Percentiles rank a stretch among this genome's conserved stretches.
phyloP scores from a whole-genome alignment of 208 protist genomes.

The Leishmania lainsoni region DNA sequence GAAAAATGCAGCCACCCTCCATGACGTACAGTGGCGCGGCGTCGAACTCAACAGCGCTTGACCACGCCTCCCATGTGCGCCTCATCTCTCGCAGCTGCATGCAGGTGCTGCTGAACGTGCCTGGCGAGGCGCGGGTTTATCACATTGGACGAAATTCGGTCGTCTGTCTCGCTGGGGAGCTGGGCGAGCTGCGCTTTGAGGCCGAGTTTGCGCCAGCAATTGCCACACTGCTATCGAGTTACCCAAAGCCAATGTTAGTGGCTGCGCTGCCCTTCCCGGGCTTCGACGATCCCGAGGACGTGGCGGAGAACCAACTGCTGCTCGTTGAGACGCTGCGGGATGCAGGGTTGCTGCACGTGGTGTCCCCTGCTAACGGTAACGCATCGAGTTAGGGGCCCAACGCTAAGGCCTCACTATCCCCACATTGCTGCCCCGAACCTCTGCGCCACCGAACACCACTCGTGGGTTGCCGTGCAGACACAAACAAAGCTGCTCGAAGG shows the following conservation, averaged over 20 bases:
- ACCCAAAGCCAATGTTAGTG: slow-evolving; percentile 37
- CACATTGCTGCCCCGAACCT: background rate
- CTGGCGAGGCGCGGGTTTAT: slow-evolving; percentile 60
- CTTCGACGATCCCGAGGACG: slow-evolving; percentile 55
- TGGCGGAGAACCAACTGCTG: slow-evolving; percentile 52
- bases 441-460: background rate
- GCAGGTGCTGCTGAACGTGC: slow-evolving; percentile 50
- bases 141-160: slow-evolving; percentile 56
- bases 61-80: slow-evolving; percentile 23
- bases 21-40: slow-evolving; percentile 25
- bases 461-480: background rate
- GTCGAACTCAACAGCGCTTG: background rate
- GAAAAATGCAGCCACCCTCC: slow-evolving; percentile 55
- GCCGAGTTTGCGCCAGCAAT: slow-evolving; percentile 65
- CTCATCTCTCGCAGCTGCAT: slow-evolving; percentile 44
- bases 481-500: background rate
- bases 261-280: slow-evolving; percentile 51
- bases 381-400: background rate
- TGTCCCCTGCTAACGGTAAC: slow-evolving; percentile 4
- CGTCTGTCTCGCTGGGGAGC: slow-evolving; percentile 47
- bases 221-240: slow-evolving; percentile 49
- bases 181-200: slow-evolving; percentile 67
- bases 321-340: slow-evolving; percentile 48
- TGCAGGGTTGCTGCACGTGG: slow-evolving; percentile 39
- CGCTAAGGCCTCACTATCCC: background rate